Base-by-base conservation (phyloP, 1,139 yeast species). In the Saccharomycopsis hybrid region DNA sequence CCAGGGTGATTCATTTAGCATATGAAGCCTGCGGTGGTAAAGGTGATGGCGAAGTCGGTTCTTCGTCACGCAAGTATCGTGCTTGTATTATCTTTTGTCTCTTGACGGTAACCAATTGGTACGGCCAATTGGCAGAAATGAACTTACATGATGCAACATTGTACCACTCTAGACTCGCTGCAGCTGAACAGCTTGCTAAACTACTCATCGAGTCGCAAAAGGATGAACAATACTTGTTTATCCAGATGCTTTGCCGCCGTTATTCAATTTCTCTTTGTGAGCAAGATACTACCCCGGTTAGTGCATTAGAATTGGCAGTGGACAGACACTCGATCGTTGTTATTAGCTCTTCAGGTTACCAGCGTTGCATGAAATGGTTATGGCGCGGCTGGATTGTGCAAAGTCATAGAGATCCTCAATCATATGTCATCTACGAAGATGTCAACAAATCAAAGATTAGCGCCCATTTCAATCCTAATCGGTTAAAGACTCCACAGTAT, bases 321-420 rank as follows among this genome's bases (percentile, higher is more conserved):
- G 96, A 88, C 62, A 78, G 82, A 77, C 96, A 88, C 60, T 79
- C 87, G 7, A 83, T 92, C 11, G 72, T 76, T 24, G 82, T 87
- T 24, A 85, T 88, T 59, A 81, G 88, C 0, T 78, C 94, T 0
- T 68, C 84, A 2, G 96, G 96, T 0, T 88, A 80, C 64, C 96
- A 88, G 65, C 69, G 95, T 52, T 86, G 96, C 68, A 77, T 86
- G 61, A 81, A 82, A 58, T 88, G 96, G 95, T 67, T 88, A 49
- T 88, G 96, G 96, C 71, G 90, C 54, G 96, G 96, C 25, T 87
- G 96, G 95, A 85, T 88, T 55, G 74, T 85, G 43, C 96, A 87
- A 65, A 77, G 85, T 40, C 76, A 79, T 13, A 65, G 64, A 24
- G 86, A 85, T 60, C 88, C 94, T 7, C 76, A 78, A 37, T 76